Conservation (phyloP, 345 rosid genomes). For the Salix viminalis region DNA sequence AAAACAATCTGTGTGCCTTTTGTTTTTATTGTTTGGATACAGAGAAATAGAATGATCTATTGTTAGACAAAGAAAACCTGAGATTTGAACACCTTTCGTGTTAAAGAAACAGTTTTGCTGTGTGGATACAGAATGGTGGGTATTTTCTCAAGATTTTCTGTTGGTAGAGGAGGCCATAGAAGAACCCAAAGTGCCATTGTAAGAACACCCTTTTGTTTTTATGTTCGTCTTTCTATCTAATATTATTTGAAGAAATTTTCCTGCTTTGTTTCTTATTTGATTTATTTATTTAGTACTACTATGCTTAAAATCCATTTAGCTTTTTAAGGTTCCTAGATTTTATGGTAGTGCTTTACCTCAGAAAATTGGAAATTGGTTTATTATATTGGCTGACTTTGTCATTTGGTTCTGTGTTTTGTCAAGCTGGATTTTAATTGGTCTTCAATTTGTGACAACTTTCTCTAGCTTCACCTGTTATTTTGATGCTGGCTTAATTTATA, state of each 20-base stretch:
- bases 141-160: conserved; percentile 81
- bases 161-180: conserved; percentile 61
- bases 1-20: background rate
- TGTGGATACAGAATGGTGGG: conserved; percentile 57
- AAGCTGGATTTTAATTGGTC: background rate
- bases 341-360: background rate
- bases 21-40: background rate
- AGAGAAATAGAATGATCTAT: background rate
- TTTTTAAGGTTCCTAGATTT: too few relatives aligned
- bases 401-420: background rate
- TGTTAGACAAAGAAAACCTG: background rate
- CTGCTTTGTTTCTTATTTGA: background rate
- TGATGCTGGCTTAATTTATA: background rate
- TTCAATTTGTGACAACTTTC: background rate
- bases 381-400: background rate
- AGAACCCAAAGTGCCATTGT: conserved; percentile 86
- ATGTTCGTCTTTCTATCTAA: background rate
- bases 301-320: too few relatives aligned
- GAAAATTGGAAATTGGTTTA: background rate
- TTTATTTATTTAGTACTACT: too few relatives aligned
- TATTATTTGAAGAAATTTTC: background rate
- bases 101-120: background rate
- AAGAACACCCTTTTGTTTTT: conserved; percentile 19
- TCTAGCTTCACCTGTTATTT: background rate
- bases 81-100: conserved; percentile 19